Evolutionary conservation across 1,284 basidiomycete genomes (phyloP).

Genomic region (Moniliella sp.): DNA sequence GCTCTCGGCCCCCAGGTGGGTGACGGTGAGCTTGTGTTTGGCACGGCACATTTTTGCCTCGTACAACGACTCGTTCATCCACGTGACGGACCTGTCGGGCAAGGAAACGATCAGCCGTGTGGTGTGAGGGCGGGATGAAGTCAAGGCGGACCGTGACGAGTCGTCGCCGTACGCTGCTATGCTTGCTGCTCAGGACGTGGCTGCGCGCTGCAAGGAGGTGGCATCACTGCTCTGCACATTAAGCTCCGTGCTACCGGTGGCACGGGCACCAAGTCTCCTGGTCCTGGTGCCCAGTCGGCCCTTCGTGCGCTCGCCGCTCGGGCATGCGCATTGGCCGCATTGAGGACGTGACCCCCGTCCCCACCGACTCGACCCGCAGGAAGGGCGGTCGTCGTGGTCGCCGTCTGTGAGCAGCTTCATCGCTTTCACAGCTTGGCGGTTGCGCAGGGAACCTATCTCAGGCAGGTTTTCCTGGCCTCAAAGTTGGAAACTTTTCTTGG

Average conservation of each 20-base stretch:
- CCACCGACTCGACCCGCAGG: no score
- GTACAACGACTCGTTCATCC: slow-evolving; percentile 99
- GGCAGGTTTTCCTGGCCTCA: no score
- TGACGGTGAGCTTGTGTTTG: slow-evolving; percentile 34
- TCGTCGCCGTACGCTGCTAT: slow-evolving; percentile 97
- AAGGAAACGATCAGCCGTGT: slow-evolving; percentile 97
- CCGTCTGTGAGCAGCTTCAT: no score
- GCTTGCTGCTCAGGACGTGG: slow-evolving; percentile 94
- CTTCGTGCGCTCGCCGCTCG: slow-evolving; percentile 90
- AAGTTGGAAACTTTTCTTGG: no score
- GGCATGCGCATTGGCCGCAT: slow-evolving; percentile 97
- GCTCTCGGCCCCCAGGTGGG: slow-evolving; percentile 33
- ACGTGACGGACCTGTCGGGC: slow-evolving; percentile 93
- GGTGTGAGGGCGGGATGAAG: slow-evolving; percentile 99
- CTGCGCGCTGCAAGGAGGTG: slow-evolving; percentile 91
- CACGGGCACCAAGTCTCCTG: slow-evolving; percentile 94
- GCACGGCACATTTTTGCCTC: slow-evolving; percentile 32
- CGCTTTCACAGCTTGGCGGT: no score
- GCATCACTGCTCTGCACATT: slow-evolving; percentile 88
- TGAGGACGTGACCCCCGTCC: no score
- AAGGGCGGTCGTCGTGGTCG: no score
- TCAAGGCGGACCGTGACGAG: slow-evolving; percentile 99
- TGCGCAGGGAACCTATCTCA: no score
- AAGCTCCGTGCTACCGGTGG: slow-evolving; percentile 96
- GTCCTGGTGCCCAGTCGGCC: slow-evolving; percentile 90